Evolutionary conservation across 164 flowering plant species (phyloP).

Genomic region (Echeveria elegans): DNA sequence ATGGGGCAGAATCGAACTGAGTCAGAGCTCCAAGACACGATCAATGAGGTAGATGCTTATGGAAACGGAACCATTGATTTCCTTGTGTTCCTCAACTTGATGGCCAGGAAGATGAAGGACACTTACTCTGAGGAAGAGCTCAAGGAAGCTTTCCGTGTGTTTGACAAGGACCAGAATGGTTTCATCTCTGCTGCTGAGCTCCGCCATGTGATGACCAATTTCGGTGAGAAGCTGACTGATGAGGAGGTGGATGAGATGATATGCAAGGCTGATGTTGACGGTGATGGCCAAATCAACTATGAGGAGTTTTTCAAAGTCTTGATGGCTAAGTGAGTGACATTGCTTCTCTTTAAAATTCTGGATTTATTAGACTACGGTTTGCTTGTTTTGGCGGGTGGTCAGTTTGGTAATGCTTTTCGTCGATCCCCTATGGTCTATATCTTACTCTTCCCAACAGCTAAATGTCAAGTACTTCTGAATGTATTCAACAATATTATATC

Average conservation of each 20-base stretch:
- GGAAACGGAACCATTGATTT: not conserved
- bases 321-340: not conserved
- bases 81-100: not conserved
- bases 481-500: too few species aligned
- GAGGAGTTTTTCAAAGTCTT: not conserved
- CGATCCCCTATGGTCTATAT: too few species aligned
- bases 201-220: not conserved
- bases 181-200: not conserved
- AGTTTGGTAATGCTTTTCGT: not conserved
- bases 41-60: not conserved
- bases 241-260: conserved; percentile 1
- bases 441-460: not conserved
- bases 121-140: not conserved
- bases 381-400: not conserved
- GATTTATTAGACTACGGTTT: not conserved
- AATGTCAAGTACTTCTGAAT: not conserved
- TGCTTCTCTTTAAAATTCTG: not conserved
- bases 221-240: not conserved
- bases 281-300: not conserved
- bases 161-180: not conserved
- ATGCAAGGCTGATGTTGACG: not conserved
- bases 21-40: not conserved
- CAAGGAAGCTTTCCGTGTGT: not conserved
- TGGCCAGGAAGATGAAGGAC: not conserved
- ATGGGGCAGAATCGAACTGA: not conserved